A percentile compares a stretch with the other conserved stretches of the same genome.
phyloP scores from a whole-genome alignment of 768 basidiomycete species.

The Leccinum disarticulatum region DNA sequence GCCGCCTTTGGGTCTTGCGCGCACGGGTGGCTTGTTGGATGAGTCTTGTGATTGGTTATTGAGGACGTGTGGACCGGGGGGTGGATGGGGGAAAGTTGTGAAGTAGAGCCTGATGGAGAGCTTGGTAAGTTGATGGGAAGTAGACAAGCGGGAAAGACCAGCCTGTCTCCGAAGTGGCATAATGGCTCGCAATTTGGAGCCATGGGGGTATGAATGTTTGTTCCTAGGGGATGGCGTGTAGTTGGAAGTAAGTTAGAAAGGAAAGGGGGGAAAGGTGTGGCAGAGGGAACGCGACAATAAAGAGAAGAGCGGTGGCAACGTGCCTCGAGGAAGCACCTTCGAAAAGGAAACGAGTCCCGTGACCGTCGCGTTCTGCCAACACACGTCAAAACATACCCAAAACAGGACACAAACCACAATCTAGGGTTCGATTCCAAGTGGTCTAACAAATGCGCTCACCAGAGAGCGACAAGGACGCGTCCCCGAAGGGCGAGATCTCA shows the following conservation, averaged over 20 bases:
- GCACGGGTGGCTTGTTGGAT: conserved; percentile 58
- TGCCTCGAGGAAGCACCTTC: conserved; percentile 28
- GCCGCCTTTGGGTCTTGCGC: conserved; percentile 57
- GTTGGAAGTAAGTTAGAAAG: conserved; percentile 1
- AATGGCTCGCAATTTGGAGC: conserved; percentile 65
- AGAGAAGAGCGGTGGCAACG: conserved; percentile 24
- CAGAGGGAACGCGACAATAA: conserved; percentile 23
- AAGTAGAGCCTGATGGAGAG: conserved; percentile 69
- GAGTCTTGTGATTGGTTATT: conserved; percentile 58
- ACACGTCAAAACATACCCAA: conserved; percentile 24
- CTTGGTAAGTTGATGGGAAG: conserved; percentile 5
- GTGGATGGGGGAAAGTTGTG: conserved; percentile 81
- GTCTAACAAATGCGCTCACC: background rate
- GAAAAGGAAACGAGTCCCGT: conserved; percentile 37
- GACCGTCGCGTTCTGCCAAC: conserved; percentile 35
- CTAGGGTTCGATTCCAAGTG: conserved; percentile 16
- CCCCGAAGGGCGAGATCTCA: background rate
- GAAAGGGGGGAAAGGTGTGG: conserved; percentile 7
- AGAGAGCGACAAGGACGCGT: conserved; percentile 3
- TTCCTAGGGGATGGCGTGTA: conserved; percentile 7
- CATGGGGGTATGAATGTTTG: conserved; percentile 30
- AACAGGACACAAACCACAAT: conserved; percentile 15
- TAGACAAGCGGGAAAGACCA: conserved; percentile 21
- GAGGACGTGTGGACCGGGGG: conserved; percentile 62
- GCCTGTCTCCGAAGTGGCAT: conserved; percentile 80